Conservation (phyloP, 345 rosid genomes). For the Gossypium bickii region DNA sequence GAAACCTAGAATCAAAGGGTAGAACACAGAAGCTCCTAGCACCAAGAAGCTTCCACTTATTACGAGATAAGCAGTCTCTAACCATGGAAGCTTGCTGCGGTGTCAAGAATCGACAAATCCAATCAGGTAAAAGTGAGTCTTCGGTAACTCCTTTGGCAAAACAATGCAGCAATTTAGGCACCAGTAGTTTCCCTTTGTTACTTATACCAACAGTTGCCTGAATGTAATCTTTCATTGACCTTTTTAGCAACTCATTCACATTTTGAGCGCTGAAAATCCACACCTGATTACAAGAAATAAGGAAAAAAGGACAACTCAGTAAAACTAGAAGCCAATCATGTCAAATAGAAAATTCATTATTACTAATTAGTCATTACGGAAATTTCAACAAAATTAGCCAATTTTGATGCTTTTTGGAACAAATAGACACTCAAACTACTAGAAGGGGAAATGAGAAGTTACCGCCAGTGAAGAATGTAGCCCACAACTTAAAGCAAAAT, state of each 20-base stretch:
- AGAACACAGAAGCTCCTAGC: slow-evolving; percentile 42
- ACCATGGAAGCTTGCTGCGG: slow-evolving; percentile 46
- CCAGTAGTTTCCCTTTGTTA: slow-evolving; percentile 45
- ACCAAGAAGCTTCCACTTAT: slow-evolving; percentile 44
- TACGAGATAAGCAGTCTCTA: slow-evolving; percentile 36
- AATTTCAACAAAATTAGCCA: background rate
- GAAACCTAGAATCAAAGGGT: slow-evolving; percentile 59
- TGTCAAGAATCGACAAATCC: slow-evolving; percentile 51
- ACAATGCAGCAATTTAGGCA: slow-evolving; percentile 56
- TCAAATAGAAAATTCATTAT: slow-evolving; percentile 6
- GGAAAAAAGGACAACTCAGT: background rate
- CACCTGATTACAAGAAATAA: slow-evolving; percentile 36
- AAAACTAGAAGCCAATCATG: background rate
- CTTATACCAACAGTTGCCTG: slow-evolving; percentile 53
- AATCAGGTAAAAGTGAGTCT: slow-evolving; percentile 40
- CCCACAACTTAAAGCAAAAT: slow-evolving; percentile 58
- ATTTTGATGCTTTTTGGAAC: background rate
- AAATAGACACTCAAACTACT: background rate
- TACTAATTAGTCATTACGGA: background rate
- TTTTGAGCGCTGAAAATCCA: slow-evolving; percentile 54
- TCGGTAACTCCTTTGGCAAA: slow-evolving; percentile 42
- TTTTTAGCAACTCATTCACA: slow-evolving; percentile 37
- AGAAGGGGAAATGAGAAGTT: slow-evolving; percentile 19
- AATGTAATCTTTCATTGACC: slow-evolving; percentile 47
- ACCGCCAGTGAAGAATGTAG: slow-evolving; percentile 70